Percentiles rank a stretch among this genome's conserved stretches.
phyloP scores from a whole-genome alignment of 2,329 filamentous ascomycete species.

The Penicillium griseofulvum region DNA sequence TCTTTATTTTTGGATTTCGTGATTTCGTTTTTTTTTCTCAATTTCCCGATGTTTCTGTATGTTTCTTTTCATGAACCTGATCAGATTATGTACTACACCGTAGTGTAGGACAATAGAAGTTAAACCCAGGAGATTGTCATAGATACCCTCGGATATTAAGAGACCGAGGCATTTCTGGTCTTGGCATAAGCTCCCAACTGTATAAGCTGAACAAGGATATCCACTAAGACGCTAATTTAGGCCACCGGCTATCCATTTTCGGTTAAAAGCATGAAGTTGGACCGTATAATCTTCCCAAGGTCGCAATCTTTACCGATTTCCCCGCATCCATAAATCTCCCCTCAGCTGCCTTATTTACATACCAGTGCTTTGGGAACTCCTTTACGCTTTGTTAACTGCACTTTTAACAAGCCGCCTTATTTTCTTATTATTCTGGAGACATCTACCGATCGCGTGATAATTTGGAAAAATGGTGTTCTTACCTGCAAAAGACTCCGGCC shows the following conservation, averaged over 20 bases:
- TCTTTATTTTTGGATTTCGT: too few relatives aligned
- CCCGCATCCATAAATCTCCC: constrained; percentile 8
- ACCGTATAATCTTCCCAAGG: not conserved
- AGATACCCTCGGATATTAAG: constrained; percentile 6
- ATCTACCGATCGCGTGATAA: not conserved
- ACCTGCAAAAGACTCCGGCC: constrained; percentile 39
- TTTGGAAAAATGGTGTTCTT: constrained; percentile 45
- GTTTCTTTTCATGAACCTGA: too few relatives aligned
- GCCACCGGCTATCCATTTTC: not conserved
- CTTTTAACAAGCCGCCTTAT: not conserved
- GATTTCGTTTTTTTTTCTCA: too few relatives aligned
- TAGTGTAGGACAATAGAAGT: too few relatives aligned
- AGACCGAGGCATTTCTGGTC: constrained; percentile 3
- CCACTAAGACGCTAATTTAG: not conserved
- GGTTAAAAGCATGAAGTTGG: not conserved
- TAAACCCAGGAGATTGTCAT: too few relatives aligned
- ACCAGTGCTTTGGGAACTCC: not conserved
- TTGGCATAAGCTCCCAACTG: constrained; percentile 17
- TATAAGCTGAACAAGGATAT: not conserved
- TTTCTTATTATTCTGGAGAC: not conserved
- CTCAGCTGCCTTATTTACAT: not conserved
- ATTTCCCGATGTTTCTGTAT: too few relatives aligned
- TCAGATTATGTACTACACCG: too few relatives aligned
- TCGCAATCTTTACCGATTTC: constrained; percentile 4
- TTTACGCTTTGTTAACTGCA: not conserved